Evolutionary conservation across 2,329 filamentous ascomycete genomes (phyloP).

Genomic region (Albophoma yamanashiensis): DNA sequence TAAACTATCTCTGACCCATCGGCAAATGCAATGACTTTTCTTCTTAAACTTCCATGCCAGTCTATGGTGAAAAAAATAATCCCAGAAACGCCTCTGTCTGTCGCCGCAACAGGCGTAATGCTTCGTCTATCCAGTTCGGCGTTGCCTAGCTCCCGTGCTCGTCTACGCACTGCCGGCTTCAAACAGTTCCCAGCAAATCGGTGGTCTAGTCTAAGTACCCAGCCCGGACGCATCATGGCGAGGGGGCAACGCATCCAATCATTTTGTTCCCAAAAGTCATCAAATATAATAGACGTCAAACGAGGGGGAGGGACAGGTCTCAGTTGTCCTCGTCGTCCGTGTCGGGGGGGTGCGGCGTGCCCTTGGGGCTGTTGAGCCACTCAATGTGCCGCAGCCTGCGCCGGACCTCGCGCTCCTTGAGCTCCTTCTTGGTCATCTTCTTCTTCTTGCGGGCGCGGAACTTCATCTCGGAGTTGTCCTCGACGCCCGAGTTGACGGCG

Average conservation of each 20-base stretch:
- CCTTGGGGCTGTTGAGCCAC: conserved; percentile 79
- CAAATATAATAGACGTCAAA: not conserved
- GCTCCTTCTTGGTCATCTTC: conserved; percentile 95
- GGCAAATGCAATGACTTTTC: not conserved
- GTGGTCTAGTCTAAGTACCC: not conserved
- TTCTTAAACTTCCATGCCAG: not conserved
- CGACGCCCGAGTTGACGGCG: conserved; percentile 47
- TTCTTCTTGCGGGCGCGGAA: conserved; percentile 91
- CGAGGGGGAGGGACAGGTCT: not conserved
- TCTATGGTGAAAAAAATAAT: not conserved
- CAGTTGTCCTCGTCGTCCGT: conserved; percentile 60
- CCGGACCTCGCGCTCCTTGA: conserved; percentile 87
- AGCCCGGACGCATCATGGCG: not conserved
- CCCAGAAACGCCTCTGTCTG: conserved; percentile 4
- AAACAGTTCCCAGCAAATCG: not conserved
- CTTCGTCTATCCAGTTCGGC: not conserved
- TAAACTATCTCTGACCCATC: not conserved
- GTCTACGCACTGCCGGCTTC: not conserved
- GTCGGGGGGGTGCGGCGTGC: conserved; percentile 65
- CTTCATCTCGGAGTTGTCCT: conserved; percentile 72
- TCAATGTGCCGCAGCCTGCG: conserved; percentile 77
- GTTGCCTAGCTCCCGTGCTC: not conserved
- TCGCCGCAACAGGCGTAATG: not conserved
- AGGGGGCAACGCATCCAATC: not conserved
- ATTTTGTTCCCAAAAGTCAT: not conserved